Evolutionary conservation across 768 basidiomycete genomes (phyloP), one percentile per base, ranked within the genome.

Genomic region (Hypsizygus marmoreus): DNA sequence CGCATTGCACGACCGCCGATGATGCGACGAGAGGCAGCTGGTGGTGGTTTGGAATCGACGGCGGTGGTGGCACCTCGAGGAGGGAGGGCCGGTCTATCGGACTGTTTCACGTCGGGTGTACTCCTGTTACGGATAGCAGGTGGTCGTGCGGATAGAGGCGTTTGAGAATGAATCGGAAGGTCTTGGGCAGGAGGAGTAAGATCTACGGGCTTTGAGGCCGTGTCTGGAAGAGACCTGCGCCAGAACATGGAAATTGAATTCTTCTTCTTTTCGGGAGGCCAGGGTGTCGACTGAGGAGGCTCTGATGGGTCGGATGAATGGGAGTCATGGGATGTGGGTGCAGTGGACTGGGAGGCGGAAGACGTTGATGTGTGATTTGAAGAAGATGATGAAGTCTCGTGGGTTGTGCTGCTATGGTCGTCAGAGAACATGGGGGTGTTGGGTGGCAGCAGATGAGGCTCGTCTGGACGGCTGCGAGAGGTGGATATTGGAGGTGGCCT

Each of bases 361-460:
- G 53, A 40, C 45, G 52, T 47, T 33, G 55, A 33, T n/a, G 58
- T 50, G 30, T 47, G 49, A 44, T 49, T 47, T 14, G 53, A 50
- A 8, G 53, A n/a, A n/a, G n/a, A 48, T 7, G 55, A 50, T 33
- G 13, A 40, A 13, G 47, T 37, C 28, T 53, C 47, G 34, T 48
- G 41, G 22, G 51, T 46, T 6, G 49, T 45, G 17, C 45, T 45
- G 19, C 49, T 49, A 48, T 53, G 46, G 42, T 55, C 51, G 37
- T 57, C 53, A 35, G 44, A 47, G 14, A 51, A 40, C 51, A 54
- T 58, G 32, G 55, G 50, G 20, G 60, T 54, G 49, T 67, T 68
- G 28, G 69, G 66, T 14, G 66, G 66, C 44, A 67, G 57, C 35
- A 64, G 61, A 14, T 58, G 54, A 16, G 63, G 55, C 31, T 55